Evolutionary conservation across 345 rosid genomes (phyloP).

Genomic region (Odontarrhena argentea): DNA sequence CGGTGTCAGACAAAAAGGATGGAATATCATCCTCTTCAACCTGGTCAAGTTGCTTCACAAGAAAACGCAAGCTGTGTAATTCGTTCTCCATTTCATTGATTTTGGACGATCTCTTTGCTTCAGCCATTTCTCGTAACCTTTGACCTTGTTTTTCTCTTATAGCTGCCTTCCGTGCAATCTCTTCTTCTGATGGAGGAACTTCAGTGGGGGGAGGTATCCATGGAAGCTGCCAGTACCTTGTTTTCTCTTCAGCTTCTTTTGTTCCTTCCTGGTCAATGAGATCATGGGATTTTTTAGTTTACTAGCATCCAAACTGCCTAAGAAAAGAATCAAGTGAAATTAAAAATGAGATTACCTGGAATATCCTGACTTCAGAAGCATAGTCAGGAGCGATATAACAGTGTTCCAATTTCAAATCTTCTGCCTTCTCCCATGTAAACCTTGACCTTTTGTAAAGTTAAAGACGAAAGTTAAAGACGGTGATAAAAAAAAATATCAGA

Average conservation of each 20-base stretch:
- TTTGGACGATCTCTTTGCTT: slow-evolving; percentile 81
- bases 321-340: slow-evolving; percentile 18
- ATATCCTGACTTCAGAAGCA: slow-evolving; percentile 65
- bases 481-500: slow-evolving; percentile 20
- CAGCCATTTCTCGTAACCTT: slow-evolving; percentile 97
- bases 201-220: slow-evolving; percentile 90
- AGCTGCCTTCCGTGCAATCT: slow-evolving; percentile 95
- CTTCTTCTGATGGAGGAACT: slow-evolving; percentile 97
- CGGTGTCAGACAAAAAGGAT: slow-evolving; percentile 74
- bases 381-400: slow-evolving; percentile 82
- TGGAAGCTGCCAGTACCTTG: slow-evolving; percentile 92
- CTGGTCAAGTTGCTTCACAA: slow-evolving; percentile 77
- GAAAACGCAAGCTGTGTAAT: slow-evolving; percentile 77
- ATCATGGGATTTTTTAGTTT: slow-evolving; percentile 22
- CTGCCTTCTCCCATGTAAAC: slow-evolving; percentile 92
- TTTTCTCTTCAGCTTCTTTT: slow-evolving; percentile 87
- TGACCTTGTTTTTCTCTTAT: slow-evolving; percentile 91
- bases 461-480: slow-evolving; percentile 4
- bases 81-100: slow-evolving; percentile 86
- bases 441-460: slow-evolving; percentile 54
- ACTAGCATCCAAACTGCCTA: slow-evolving; percentile 8
- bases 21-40: slow-evolving; percentile 64
- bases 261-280: slow-evolving; percentile 67
- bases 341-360: slow-evolving; percentile 57
- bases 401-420: slow-evolving; percentile 95